phyloP scores from a whole-genome alignment of 1,284 basidiomycete genomes.

The Prillingera fragicola region DNA sequence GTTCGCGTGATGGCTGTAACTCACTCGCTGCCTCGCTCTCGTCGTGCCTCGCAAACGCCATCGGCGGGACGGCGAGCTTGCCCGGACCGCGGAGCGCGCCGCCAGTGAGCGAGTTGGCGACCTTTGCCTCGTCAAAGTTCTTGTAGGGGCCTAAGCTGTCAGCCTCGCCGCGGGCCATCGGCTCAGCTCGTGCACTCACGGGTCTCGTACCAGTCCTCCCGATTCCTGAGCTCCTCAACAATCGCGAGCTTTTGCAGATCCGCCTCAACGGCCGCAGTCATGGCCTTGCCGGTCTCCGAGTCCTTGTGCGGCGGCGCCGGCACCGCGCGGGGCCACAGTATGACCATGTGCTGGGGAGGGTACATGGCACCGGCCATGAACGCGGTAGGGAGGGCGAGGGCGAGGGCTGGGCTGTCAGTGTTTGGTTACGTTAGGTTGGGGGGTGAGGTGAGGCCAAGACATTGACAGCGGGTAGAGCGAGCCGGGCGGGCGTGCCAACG shows the following conservation, averaged over 20 bases:
- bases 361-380: constrained; percentile 57
- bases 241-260: constrained; percentile 62
- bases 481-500: no score
- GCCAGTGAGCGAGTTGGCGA: constrained; percentile 70
- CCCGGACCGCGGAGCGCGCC: constrained; percentile 80
- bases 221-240: constrained; percentile 53
- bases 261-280: constrained; percentile 61
- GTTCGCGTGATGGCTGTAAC: constrained; percentile 6
- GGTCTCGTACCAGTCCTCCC: constrained; percentile 46
- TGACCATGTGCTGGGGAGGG: constrained; percentile 57
- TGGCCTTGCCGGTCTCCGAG: constrained; percentile 59
- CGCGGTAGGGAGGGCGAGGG: constrained; percentile 34
- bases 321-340: constrained; percentile 65
- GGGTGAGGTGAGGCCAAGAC: no score
- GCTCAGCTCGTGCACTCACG: constrained; percentile 31
- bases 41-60: constrained; percentile 69
- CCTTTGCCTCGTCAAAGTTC: constrained; percentile 59
- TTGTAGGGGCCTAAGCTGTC: constrained; percentile 63
- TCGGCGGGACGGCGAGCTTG: constrained; percentile 68
- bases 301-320: constrained; percentile 62
- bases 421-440: no score
- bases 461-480: no score
- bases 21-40: constrained; percentile 60
- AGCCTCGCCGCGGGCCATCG: constrained; percentile 11
- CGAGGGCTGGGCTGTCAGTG: constrained; percentile 27